These are phyloP conservation scores for Dactylellina sp. DNA, from an alignment of 2,329 filamentous ascomycete genomes.

Conservation along the genomic window DNA sequence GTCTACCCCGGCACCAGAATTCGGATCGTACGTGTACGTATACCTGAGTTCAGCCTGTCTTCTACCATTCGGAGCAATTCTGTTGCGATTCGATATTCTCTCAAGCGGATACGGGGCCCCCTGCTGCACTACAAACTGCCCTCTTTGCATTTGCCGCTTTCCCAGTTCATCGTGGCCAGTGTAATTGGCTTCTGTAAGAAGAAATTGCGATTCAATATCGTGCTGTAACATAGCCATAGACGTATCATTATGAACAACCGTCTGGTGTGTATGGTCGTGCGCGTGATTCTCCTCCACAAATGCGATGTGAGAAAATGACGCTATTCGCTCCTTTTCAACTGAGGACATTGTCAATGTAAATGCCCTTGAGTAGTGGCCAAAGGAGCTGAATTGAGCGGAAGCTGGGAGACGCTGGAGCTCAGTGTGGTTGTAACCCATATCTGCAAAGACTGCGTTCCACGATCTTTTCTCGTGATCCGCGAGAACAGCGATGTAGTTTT, in stretches of 20 bases:
- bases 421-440: conserved; percentile 53
- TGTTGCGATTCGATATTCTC: conserved; percentile 60
- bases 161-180: neutral
- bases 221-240: no score
- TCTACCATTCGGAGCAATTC: conserved; percentile 60
- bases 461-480: conserved; percentile 56
- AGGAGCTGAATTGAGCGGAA: conserved; percentile 19
- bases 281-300: neutral
- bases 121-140: conserved; percentile 15
- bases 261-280: neutral
- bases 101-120: conserved; percentile 60
- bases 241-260: neutral
- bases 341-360: conserved; percentile 54
- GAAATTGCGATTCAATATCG: neutral
- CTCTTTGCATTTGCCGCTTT: conserved; percentile 4
- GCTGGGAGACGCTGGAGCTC: conserved; percentile 3
- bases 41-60: conserved; percentile 62
- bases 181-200: no score
- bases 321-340: neutral
- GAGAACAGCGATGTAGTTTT: conserved; percentile 57
- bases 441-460: conserved; percentile 56
- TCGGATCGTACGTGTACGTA: conserved; percentile 62
- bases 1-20: conserved; percentile 64
- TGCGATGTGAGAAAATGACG: neutral
- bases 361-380: conserved; percentile 46